A percentile compares a stretch with the other conserved stretches of the same genome.
Conservation (phyloP, 371 early-diverging fungal species). For the Choanephora cucurbitarum region DNA sequence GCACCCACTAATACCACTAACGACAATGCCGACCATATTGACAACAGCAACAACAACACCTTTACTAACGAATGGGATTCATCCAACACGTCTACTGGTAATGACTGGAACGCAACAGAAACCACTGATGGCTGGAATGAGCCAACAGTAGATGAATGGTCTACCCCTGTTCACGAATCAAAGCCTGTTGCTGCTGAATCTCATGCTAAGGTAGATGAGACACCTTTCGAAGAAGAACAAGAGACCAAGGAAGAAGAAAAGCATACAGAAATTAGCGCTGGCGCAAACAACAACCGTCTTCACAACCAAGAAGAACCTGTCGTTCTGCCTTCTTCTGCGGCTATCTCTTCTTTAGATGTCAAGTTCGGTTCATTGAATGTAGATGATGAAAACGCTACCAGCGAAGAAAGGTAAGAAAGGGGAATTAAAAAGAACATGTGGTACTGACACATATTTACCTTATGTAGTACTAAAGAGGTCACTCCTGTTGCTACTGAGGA, state of each 20-base stretch:
- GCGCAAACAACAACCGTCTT: constrained; percentile 52
- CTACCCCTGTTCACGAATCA: constrained; percentile 25
- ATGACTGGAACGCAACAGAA: constrained; percentile 25
- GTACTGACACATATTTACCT: neutral
- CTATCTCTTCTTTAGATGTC: constrained; percentile 66
- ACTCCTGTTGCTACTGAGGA: constrained; percentile 5
- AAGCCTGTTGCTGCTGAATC: neutral
- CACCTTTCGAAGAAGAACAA: constrained; percentile 4
- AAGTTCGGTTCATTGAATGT: constrained; percentile 84
- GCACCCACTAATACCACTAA: constrained; percentile 16
- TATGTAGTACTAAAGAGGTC: constrained; percentile 16
- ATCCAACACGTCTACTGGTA: constrained; percentile 9
- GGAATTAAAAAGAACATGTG: constrained; percentile 4
- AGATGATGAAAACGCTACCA: constrained; percentile 24
- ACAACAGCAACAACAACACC: constrained; percentile 13
- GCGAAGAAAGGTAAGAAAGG: constrained; percentile 24
- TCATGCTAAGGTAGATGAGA: neutral
- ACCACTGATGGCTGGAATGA: constrained; percentile 27
- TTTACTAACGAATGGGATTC: constrained; percentile 17
- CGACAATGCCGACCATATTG: constrained; percentile 10
- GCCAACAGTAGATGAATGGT: constrained; percentile 25
- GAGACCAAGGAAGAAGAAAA: constrained; percentile 11
- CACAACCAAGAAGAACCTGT: constrained; percentile 83
- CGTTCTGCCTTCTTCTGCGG: constrained; percentile 73
- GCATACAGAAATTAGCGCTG: neutral